These are phyloP conservation scores for Magnusiomyces ingens DNA, from an alignment of 1,139 yeast genomes.

Conservation along the genomic window DNA sequence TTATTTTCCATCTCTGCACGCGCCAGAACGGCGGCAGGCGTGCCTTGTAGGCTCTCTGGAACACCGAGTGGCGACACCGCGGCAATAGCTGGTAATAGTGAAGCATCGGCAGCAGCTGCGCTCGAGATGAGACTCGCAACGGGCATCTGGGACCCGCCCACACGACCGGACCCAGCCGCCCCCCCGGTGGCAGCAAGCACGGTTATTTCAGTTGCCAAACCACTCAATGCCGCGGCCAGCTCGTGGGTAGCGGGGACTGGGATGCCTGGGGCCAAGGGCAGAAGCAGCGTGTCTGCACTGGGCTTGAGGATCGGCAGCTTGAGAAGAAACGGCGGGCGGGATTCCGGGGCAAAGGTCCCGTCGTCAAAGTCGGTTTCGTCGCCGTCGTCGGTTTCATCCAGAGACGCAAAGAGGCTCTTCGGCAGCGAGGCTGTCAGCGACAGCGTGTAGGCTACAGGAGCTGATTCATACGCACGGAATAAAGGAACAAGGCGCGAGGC, in stretches of 20 bases:
- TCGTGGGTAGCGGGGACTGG: constrained; percentile 4
- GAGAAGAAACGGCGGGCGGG: not conserved
- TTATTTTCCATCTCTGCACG: constrained; percentile 17
- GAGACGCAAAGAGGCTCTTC: not conserved
- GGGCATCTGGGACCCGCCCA: constrained; percentile 7
- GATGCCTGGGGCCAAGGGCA: constrained; percentile 9
- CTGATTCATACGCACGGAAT: constrained; percentile 9
- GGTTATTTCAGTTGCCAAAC: not conserved
- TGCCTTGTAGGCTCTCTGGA: constrained; percentile 27
- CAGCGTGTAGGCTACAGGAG: constrained; percentile 5
- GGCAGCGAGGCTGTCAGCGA: constrained; percentile 3
- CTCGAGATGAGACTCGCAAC: constrained; percentile 2
- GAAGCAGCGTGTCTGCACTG: not conserved
- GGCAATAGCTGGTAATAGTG: not conserved
- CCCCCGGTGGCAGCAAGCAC: not conserved
- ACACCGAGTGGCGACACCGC: constrained; percentile 17
- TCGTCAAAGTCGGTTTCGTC: not conserved
- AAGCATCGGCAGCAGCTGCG: not conserved
- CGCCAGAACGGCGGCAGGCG: constrained; percentile 24
- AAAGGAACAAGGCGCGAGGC: constrained; percentile 17
- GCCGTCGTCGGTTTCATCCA: not conserved
- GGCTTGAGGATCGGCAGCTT: not conserved
- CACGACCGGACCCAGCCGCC: constrained; percentile 1
- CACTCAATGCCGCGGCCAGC: not conserved
- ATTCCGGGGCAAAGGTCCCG: constrained; percentile 5